Evolutionary conservation across 352 stramenopile genomes (phyloP), one percentile per base, ranked within the genome.

Genomic region (Phytopythium aichiense): DNA sequence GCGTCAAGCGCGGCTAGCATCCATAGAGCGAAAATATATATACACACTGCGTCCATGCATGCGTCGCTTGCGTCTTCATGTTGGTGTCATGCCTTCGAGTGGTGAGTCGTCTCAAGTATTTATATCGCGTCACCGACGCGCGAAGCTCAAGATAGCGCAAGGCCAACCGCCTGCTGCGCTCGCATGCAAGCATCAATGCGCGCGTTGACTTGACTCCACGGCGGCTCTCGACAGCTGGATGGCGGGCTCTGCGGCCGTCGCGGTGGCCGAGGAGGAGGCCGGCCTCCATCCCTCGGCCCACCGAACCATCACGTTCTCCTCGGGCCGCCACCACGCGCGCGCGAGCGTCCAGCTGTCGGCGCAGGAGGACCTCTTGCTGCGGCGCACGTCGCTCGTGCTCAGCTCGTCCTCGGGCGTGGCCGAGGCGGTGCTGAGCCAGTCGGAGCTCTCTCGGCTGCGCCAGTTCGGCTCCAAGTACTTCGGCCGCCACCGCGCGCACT

Each of bases 351-450:
- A 42, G 13, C 60, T 89, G 2, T 86, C 76, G 0, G 22, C 72
- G 16, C 68, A 71, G n/a, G 79, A 88, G 35, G 62, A 73, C 7
- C 62, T 70, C 42, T 53, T 79, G 33, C 65, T 89, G 42, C 69
- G 72, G 15, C 79, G 76, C 31, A 79, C 78, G 30, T 91, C 81
- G 30, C 61, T 76, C 45, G 66, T 91, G 23, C 64, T 91, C 38
- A 60, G 55, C 4, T 69, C 79, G 22, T 79, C 66, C 54, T 70
- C 77, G 2, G 66, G 58, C 31, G 72, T 73, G 2, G 63, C 67
- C 2, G 66, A 67, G 30, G 61, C 78, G 2, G 73, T 89, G 45
- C 65, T 81, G 59, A 69, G 69, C 9, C 72, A 86, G 49, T 42
- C 65, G 0, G 78, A 87, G 38, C 64, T 73, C 37, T 71, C 76